Base-by-base conservation (phyloP, 2,329 filamentous ascomycete genomes). In the Botrytis fragariae region DNA sequence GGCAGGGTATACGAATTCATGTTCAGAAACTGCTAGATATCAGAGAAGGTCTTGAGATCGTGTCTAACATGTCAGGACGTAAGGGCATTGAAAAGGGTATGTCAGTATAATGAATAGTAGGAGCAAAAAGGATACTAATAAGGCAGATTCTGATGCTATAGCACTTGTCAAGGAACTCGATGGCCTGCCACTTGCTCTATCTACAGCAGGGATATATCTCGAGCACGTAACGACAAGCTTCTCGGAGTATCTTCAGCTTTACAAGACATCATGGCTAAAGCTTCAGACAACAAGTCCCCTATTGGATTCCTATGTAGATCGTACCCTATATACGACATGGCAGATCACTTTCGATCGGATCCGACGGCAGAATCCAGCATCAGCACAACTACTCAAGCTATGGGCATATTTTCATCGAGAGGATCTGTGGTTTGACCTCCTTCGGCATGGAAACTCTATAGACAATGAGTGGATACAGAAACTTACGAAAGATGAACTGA, bases 351-450 rank as follows among this genome's bases (percentile, higher is more conserved):
- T 81, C 65, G 72, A 78, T 60, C 77, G 82, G 29, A 80, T 86
- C 48, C 69, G 83, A 76, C 77, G 79, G 72, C 54, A 68, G 72
- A 76, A 76, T 71, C 5, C 18, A 44, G 42, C 39, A 12, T 79
- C 78, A 68, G 82, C 81, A 37, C 75, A 78, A 29, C 77, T 85
- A 0, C 80, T 86, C 16, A 72, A 80, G n/a, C 76, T 84, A 37
- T 83, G 82, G 81, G 83, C 82, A 44, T 83, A 80, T 74, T 84
- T 86, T 74, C 80, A 83, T 74, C 82, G 83, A 75, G 79, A 83
- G 22, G 83, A 85, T 73, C 74, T 87, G 2, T 87, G 82, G 84
- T 85, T 81, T 76, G 81, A 85, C 60, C 79, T 86, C 14, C 75
- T 86, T 77, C 4, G 74, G 74, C 14, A 78, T 73, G 57, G n/a